Base-by-base conservation (phyloP, 306 rosid species). In the Senna tora region DNA sequence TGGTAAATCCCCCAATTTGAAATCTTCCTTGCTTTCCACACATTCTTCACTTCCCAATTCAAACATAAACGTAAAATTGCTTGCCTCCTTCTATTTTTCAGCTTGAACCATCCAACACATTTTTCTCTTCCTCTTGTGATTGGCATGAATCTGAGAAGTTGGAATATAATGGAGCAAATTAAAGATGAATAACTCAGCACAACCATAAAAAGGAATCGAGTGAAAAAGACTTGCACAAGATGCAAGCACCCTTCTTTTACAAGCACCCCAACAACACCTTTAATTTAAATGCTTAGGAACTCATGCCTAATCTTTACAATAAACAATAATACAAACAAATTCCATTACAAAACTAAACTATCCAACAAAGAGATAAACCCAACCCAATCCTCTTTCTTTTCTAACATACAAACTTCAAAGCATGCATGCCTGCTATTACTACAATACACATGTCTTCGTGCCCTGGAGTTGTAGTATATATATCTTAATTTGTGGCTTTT, bases 91-190 rank as follows among this genome's bases (percentile, higher is more conserved):
- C 49, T 45, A 67, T 1, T 64, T 75, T 74, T 45, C 56, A 74
- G 73, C 69, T 81, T 81, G 72, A 43, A 57, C 57, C 46, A 42
- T 51, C n/a, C 38, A 72, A 63, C 47, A 56, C 74, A 63, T 19
- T 47, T 9, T 25, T 54, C 11, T 69, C 69, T 65, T 21, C 49
- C 42, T 10, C 4, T 25, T 28, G 13, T 55, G 13, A 9, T 51
- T 12, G 34, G 12, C 36, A 36, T 5, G 51, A 20, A 39, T 52
- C 20, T 42, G 62, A 59, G 12, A 42, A 63, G 66, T 71, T 76
- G 56, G 77, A 69, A 65, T n/a, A n/a, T n/a, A n/a, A n/a, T 72
- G 81, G 84, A 86, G 72, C 63, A 47, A n/a, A n/a, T n/a, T n/a
- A n/a, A 73, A 66, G 85, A 72, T 86, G 79, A 69, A 75, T 59